Evolutionary conservation across 2,329 filamentous ascomycete species (phyloP).

Genomic region (Bipolaris victoriae): DNA sequence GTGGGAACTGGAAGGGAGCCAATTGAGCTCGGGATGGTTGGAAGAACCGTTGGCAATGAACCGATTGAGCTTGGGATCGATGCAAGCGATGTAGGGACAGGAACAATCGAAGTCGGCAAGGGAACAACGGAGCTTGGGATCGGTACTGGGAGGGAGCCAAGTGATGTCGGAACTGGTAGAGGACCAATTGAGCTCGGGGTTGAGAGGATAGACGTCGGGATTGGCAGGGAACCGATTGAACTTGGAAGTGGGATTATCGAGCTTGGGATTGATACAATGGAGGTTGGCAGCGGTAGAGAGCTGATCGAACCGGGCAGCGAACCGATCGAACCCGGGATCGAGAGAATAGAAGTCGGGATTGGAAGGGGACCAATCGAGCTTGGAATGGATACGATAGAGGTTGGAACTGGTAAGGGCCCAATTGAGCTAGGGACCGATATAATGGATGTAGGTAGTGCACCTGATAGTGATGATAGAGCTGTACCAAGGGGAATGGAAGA

Average conservation of each 20-base stretch:
- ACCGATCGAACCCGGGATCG: not conserved
- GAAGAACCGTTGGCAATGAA: not conserved
- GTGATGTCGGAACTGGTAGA: not conserved
- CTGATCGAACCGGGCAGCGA: not conserved
- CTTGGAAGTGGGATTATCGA: no score
- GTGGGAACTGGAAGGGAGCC: not conserved
- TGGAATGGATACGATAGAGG: not conserved
- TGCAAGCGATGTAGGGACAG: not conserved
- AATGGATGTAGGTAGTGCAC: not conserved
- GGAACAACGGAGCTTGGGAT: no score
- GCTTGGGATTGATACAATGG: no score
- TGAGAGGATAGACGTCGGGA: not conserved
- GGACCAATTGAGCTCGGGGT: not conserved
- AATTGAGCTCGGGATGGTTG: no score
- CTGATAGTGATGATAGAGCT: not conserved
- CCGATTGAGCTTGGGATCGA: not conserved
- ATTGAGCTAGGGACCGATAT: not conserved
- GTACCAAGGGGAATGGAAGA: not conserved
- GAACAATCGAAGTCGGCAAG: no score
- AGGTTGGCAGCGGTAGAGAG: no score
- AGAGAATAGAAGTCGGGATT: not conserved
- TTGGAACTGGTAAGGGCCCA: not conserved
- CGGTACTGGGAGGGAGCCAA: no score
- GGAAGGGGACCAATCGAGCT: not conserved
- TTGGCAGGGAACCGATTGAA: not conserved